Base-by-base conservation (phyloP, 2,329 filamentous ascomycete species). In the Penicillium aurantiogriseum region DNA sequence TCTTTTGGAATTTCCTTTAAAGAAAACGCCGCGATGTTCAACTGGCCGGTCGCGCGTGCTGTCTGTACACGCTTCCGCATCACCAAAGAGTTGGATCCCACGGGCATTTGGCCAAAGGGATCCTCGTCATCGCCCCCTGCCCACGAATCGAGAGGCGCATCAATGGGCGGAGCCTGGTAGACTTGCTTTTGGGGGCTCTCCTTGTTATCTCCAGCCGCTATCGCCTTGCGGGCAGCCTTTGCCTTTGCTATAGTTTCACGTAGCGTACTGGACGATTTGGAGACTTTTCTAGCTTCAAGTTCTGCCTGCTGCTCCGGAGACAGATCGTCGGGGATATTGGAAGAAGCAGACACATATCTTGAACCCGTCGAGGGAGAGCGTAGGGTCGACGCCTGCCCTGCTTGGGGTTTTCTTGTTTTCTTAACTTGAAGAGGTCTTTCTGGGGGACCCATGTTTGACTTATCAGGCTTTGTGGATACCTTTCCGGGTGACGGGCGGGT, bases 191-290 rank as follows among this genome's bases (percentile, higher is more conserved):
- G 36, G 13, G 19, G 50, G 7, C 4, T 15, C n/a, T 60, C 52
- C 21, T 51, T 51, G 9, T 57, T 57, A 62, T 69, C 58, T 69
- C 75, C 54, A 69, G 68, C 51, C 51, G 61, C 69, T 5, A 73
- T 72, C 11, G 84, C 86, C 60, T 86, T 84, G 56, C 85, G 88
- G 2, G 91, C 90, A 2, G 92, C 92, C 70, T 93, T 96, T 0
- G 94, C 93, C 67, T 92, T 93, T 38, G 92, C 91, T 61, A 97
- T 97, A 53, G 94, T 92, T 51, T 97, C 91, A 35, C 94, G 86
- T 15, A 99, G 77, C 0, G 92, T 88, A 17, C 84, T 80, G 0
- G 93, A 97, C 0, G 92, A 92, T 66, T 90, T 94, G 6, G 79
- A 75, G 0, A 73, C 73, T 57, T 79, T 83, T 36, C 74, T 71